Evolutionary conservation across 805 yeast species (phyloP), one percentile per base, ranked within the genome.

Genomic region (Nakazawaea siamensis): DNA sequence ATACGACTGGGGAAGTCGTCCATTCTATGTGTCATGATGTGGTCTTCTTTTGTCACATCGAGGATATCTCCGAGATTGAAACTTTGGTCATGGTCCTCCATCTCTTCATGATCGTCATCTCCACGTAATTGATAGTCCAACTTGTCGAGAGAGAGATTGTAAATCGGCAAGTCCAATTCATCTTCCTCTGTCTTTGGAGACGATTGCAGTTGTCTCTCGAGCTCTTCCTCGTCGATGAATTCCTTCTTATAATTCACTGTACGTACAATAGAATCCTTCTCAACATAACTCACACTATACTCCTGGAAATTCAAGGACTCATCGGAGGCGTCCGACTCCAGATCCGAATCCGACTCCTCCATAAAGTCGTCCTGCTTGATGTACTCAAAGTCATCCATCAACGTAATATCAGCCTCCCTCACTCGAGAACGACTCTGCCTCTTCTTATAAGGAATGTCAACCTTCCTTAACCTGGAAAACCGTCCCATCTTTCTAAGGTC

Each of bases 91-190:
- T 28, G 12, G 12, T 17, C 19, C 16, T 4, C 14, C 27, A 23
- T 8, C 16, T 25, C 16, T 13, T 34, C 18, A 9, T 34, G 31
- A n/a, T 39, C 42, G n/a, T 40, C 37, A 29, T 42, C 44, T 3
- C 55, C 48, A 40, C 59, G 50, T 17, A 53, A 51, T 44, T 60
- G 64, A 18, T 45, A 38, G 42, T 66, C 71, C 18, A 65, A 37
- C 17, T 54, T 61, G 20, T 50, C 53, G 24, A 60, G 46, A 7
- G 56, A 54, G 8, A 51, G 35, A 14, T 50, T 48, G 18, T 54
- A 55, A 35, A 66, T 47, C 34, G 58, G 50, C 26, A 47, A 41
- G 17, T 64, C 51, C 42, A 66, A 50, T 36, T 59, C 60, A 13
- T 30, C 24, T 4, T 23, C 18, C 11, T n/a, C n/a, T 10, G 21